These are phyloP conservation scores for Kluyveromyces sp. DNA, from an alignment of 1,139 yeast genomes.

Conservation along the genomic window DNA sequence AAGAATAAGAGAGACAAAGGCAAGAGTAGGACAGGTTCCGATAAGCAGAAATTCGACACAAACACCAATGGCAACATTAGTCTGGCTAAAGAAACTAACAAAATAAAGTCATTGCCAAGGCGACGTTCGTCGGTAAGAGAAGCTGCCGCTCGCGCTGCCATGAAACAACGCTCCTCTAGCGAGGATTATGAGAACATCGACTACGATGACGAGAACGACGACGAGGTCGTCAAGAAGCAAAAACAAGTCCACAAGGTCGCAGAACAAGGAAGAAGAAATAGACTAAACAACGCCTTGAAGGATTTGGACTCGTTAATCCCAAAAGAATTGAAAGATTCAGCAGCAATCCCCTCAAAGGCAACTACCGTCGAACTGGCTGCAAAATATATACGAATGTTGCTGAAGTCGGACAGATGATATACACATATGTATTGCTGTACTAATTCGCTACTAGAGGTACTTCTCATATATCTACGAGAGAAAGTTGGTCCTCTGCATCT, in stretches of 20 bases:
- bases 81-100: conserved; percentile 1
- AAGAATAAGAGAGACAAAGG: too few species aligned
- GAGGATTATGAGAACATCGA: not conserved
- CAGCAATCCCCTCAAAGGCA: conserved; percentile 72
- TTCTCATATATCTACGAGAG: too few species aligned
- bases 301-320: conserved; percentile 69
- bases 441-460: too few species aligned
- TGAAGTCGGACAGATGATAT: conserved; percentile 1
- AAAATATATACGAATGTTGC: conserved; percentile 50
- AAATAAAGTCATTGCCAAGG: not conserved
- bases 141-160: not conserved
- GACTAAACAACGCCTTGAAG: conserved; percentile 80
- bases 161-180: conserved; percentile 2
- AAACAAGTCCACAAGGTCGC: conserved; percentile 87
- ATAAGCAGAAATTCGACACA: too few species aligned
- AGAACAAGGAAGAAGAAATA: conserved; percentile 89
- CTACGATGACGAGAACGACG: conserved; percentile 15
- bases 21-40: too few species aligned
- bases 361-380: conserved; percentile 90
- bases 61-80: too few species aligned
- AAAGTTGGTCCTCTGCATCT: too few species aligned
- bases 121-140: not conserved
- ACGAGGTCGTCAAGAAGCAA: conserved; percentile 31
- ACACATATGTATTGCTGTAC: too few species aligned
- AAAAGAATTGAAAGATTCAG: conserved; percentile 48